Evolutionary conservation across 768 basidiomycete species (phyloP), one percentile per base, ranked within the genome.

Genomic region (Trametes elegans): DNA sequence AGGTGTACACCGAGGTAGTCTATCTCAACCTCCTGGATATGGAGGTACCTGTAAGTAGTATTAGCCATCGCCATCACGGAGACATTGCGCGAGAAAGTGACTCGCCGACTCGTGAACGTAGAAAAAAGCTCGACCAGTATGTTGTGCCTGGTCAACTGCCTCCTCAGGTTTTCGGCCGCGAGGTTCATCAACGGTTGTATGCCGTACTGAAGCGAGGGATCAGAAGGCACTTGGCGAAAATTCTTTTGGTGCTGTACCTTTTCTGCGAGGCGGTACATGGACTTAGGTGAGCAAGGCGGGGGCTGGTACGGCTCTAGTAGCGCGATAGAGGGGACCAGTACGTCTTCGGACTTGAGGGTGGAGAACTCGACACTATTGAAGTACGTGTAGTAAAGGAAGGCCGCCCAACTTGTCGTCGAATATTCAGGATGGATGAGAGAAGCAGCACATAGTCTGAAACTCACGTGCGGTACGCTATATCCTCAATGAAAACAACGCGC

Each of bases 251-350:
- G 29, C 9, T 5, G 4, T 2, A 35, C 67, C 55, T 53, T 58
- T 16, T 64, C 55, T 1, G 67, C 63, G 5, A 68, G 55, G 5
- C 60, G 57, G 32, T 68, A 68, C 59, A 68, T 63, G 11, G 65
- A 66, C 44, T 66, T 68, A 1, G 65, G 62, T 0, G 67, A 68
- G 39, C 62, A 63, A 3, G 53, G 38, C 2, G 56, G 61, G 5
- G 53, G 45, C 21, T 38, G 7, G 24, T 21, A 28, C 18, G 32
- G 26, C 7, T n/a, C 3, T 8, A 28, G 21, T 13, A 13, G 21
- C n/a, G n/a, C n/a, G n/a, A n/a, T n/a, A n/a, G 44, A 11, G n/a
- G 8, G 14, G 11, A 29, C 28, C 8, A 13, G 29, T 6, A 13
- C n/a, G 39, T 44, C 16, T 9, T 10, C 27, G 5, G 61, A 62